A percentile compares a stretch with the other conserved stretches of the same genome.
Conservation (phyloP, 2,329 filamentous ascomycete species). For the Cucurbitaria berberidis region DNA sequence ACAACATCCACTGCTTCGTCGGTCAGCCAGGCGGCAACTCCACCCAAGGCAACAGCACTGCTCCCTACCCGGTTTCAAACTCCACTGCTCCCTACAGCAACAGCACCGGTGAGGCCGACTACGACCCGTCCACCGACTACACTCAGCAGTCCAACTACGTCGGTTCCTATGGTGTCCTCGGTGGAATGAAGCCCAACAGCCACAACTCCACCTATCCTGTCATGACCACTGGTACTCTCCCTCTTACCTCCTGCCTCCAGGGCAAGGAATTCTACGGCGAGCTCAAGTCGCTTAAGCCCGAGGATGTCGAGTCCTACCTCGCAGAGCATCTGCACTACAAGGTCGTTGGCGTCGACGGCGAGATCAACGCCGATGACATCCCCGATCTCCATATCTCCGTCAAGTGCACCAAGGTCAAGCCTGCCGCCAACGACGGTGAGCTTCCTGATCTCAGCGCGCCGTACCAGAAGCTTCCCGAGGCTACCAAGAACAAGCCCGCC, state of each 20-base stretch:
- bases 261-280: conserved; percentile 39
- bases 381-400: conserved; percentile 45
- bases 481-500: conserved; percentile 36
- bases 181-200: conserved; percentile 31
- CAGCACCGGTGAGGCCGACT: conserved; percentile 28
- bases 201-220: conserved; percentile 33
- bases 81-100: conserved; percentile 26
- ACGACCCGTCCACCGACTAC: conserved; percentile 35
- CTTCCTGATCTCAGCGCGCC: conserved; percentile 39
- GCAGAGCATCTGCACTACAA: conserved; percentile 44
- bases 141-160: conserved; percentile 41
- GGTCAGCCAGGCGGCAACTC: conserved; percentile 36
- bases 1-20: conserved; percentile 46
- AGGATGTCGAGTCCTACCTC: conserved; percentile 44
- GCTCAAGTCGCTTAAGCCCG: conserved; percentile 39
- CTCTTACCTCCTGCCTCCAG: conserved; percentile 44
- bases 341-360: conserved; percentile 40
- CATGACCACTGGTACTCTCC: conserved; percentile 41
- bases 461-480: conserved; percentile 34
- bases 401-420: conserved; percentile 37
- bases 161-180: conserved; percentile 43
- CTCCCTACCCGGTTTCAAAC: conserved; percentile 19
- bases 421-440: conserved; percentile 29
- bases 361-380: conserved; percentile 35
- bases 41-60: conserved; percentile 27